phyloP scores from a whole-genome alignment of 176 grass and related monocot genomes.

The Zea luxurians region DNA sequence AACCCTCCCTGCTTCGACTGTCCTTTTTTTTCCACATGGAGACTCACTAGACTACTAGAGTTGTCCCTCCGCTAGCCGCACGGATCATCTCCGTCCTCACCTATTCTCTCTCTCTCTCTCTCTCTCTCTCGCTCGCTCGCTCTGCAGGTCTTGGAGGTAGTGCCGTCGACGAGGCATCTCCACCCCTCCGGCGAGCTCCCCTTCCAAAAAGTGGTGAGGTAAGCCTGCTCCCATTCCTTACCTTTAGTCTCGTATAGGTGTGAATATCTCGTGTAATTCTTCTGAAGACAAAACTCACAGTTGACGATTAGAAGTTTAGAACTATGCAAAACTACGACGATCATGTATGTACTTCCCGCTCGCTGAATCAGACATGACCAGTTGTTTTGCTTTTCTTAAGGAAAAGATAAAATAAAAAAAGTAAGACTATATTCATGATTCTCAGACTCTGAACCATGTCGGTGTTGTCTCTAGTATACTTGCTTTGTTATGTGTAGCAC shows the following conservation, averaged over 20 bases:
- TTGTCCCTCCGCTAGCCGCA: background rate
- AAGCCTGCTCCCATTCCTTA: background rate
- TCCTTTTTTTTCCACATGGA: background rate
- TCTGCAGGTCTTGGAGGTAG: background rate
- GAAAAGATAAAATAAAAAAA: background rate
- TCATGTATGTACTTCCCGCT: background rate
- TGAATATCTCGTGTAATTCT: background rate
- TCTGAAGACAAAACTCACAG: background rate
- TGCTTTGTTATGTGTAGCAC: background rate
- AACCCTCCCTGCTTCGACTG: background rate
- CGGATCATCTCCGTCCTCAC: background rate
- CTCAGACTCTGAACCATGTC: background rate
- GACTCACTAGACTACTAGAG: background rate
- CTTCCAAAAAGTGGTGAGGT: slow-evolving; percentile 2
- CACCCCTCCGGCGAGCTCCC: background rate
- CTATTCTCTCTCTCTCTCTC: background rate
- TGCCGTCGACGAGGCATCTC: background rate
- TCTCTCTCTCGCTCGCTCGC: no score
- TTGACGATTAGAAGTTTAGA: background rate
- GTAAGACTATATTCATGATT: background rate
- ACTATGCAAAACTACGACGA: background rate
- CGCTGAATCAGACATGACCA: background rate
- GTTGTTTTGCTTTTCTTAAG: background rate
- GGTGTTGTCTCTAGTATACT: background rate
- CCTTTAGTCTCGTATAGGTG: background rate